Evolutionary conservation across 2,329 filamentous ascomycete genomes (phyloP).

Genomic region (Fusarium papillatum): DNA sequence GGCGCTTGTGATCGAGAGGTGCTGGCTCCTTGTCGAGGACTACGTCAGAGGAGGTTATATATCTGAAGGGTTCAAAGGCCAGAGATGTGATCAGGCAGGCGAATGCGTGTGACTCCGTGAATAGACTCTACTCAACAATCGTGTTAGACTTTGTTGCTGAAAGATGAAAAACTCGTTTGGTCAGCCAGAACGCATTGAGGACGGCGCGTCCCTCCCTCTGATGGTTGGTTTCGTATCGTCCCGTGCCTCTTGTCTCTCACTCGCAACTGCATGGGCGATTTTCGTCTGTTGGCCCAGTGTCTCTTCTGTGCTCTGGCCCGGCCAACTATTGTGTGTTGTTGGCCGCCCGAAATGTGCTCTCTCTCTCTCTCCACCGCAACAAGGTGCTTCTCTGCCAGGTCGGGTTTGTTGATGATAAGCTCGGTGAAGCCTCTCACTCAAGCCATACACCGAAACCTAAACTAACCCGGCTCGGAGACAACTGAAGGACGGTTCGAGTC

Average conservation of each 20-base stretch:
- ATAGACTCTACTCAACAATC: conserved; percentile 20
- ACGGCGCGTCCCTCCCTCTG: conserved; percentile 37
- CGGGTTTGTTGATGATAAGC: background rate
- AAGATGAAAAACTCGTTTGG: conserved; percentile 19
- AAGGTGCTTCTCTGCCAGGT: background rate
- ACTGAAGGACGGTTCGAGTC: background rate
- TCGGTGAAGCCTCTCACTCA: conserved; percentile 1
- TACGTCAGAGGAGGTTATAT: background rate
- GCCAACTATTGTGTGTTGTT: background rate
- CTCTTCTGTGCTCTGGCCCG: background rate
- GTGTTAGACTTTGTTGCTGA: conserved; percentile 31
- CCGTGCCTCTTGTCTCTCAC: conserved; percentile 3
- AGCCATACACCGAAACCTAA: conserved; percentile 5
- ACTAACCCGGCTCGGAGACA: background rate
- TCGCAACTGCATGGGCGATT: background rate
- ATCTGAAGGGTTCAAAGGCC: background rate
- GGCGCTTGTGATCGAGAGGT: conserved; percentile 16
- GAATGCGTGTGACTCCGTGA: background rate
- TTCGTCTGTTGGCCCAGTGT: background rate
- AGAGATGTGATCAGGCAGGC: background rate
- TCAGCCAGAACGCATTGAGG: conserved; percentile 36
- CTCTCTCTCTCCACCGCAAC: background rate
- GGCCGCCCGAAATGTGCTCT: background rate
- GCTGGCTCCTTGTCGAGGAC: background rate
- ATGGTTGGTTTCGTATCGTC: conserved; percentile 7